phyloP scores from a whole-genome alignment of 306 rosid genomes.

The Pachyrhizus erosus region DNA sequence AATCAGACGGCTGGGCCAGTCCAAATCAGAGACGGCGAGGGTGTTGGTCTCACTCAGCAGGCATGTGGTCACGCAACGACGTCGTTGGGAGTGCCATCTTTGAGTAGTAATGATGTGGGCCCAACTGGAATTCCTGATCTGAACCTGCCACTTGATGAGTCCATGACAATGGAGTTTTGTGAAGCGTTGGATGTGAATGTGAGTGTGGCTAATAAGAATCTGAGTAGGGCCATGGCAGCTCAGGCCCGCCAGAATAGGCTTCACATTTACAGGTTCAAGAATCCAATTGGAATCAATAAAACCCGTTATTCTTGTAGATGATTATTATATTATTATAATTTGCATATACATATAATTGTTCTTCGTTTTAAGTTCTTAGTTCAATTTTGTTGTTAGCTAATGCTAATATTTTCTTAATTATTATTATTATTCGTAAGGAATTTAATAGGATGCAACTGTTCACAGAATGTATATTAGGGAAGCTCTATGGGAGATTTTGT shows the following conservation, averaged over 20 bases:
- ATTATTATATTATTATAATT: not conserved
- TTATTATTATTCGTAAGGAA: not conserved
- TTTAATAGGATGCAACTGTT: not conserved
- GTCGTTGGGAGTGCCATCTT: not conserved
- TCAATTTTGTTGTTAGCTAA: not conserved
- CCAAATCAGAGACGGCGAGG: too few relatives aligned
- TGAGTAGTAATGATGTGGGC: not conserved
- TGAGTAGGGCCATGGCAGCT: conserved; percentile 45
- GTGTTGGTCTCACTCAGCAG: too few relatives aligned
- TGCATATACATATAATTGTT: not conserved
- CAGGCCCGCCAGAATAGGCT: conserved; percentile 61
- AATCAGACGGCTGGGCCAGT: conserved; percentile 28
- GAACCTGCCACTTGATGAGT: conserved; percentile 42
- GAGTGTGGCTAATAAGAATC: not conserved
- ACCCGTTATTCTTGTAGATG: conserved; percentile 31
- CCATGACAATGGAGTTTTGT: not conserved
- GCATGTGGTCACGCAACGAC: conserved; percentile 7
- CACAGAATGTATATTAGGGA: not conserved
- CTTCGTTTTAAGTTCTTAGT: not conserved
- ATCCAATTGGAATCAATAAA: conserved; percentile 36
- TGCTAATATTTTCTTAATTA: too few relatives aligned
- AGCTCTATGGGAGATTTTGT: not conserved
- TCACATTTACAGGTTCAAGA: conserved; percentile 57
- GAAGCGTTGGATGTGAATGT: conserved; percentile 37
- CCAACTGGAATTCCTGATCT: conserved; percentile 59